phyloP scores from a whole-genome alignment of 371 early-diverging fungal genomes.

The Polyrhizophydium stewartii region DNA sequence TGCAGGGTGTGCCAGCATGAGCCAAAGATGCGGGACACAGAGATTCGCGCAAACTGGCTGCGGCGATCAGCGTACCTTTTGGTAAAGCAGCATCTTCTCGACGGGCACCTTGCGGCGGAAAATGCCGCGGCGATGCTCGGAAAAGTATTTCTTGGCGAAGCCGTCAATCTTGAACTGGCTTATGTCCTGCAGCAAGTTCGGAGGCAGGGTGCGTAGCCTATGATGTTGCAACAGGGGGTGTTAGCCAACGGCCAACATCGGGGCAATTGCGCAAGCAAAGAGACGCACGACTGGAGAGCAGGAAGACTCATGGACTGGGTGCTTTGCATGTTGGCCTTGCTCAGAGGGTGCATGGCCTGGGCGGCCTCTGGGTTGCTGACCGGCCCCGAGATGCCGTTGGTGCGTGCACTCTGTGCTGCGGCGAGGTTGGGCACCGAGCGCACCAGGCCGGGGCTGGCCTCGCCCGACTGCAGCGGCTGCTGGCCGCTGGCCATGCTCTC shows the following conservation, averaged over 20 bases:
- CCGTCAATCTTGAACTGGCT: conserved; percentile 81
- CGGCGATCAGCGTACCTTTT: conserved; percentile 59
- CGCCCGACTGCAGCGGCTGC: too few relatives aligned
- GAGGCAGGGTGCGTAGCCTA: conserved; percentile 41
- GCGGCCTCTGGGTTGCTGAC: conserved; percentile 4
- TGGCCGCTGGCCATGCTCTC: too few relatives aligned
- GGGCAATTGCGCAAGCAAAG: background rate
- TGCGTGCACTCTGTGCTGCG: background rate
- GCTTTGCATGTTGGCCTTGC: conserved; percentile 10
- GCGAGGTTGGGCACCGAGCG: background rate
- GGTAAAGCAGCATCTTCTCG: conserved; percentile 79
- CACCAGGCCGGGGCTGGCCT: background rate
- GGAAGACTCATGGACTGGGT: conserved; percentile 15
- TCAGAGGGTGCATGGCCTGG: conserved; percentile 6
- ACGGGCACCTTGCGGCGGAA: conserved; percentile 82
- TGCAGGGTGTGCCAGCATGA: conserved; percentile 12
- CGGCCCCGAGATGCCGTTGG: background rate
- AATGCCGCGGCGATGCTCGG: conserved; percentile 81
- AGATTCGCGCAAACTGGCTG: background rate
- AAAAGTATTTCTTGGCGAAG: conserved; percentile 88
- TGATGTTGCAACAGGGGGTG: background rate
- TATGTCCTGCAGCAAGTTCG: conserved; percentile 66
- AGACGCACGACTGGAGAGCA: conserved; percentile 2
- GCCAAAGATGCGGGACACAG: background rate
- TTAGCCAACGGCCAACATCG: background rate